A percentile compares a stretch with the other conserved stretches of the same genome.
Conservation (phyloP, 305 asterid species). For the Andrographis paniculata region DNA sequence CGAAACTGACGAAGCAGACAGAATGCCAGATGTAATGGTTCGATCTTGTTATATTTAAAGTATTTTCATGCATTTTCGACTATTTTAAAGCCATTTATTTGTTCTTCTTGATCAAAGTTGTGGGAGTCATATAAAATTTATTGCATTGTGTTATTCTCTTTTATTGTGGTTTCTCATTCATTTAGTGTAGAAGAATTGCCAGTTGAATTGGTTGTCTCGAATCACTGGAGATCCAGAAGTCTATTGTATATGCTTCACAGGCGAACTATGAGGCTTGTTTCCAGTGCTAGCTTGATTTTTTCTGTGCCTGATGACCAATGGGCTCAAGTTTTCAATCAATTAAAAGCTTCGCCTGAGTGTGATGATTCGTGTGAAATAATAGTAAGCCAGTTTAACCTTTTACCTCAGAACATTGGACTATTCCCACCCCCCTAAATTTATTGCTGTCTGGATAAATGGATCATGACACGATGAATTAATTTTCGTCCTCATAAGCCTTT, state of each 20-base stretch:
- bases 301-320: conserved; percentile 58
- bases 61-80: not conserved
- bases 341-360: conserved; percentile 29
- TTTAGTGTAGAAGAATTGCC: conserved; percentile 45
- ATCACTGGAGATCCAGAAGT: conserved; percentile 50
- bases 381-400: conserved; percentile 31
- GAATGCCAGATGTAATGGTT: conserved; percentile 33
- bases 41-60: not conserved
- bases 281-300: conserved; percentile 65
- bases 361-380: conserved; percentile 35
- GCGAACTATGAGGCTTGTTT: conserved; percentile 62
- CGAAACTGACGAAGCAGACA: conserved; percentile 22
- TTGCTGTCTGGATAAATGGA: too few species aligned
- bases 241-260: conserved; percentile 69
- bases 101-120: too few species aligned
- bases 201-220: conserved; percentile 40
- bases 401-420: too few species aligned
- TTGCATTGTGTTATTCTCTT: not conserved
- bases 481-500: too few species aligned
- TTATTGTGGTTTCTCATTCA: conserved; percentile 11
- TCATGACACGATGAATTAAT: too few species aligned
- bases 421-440: too few species aligned
- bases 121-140: too few species aligned
- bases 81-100: not conserved
- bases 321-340: conserved; percentile 46